phyloP scores from a whole-genome alignment of 1,284 basidiomycete genomes.

The Flammula alnicola region DNA sequence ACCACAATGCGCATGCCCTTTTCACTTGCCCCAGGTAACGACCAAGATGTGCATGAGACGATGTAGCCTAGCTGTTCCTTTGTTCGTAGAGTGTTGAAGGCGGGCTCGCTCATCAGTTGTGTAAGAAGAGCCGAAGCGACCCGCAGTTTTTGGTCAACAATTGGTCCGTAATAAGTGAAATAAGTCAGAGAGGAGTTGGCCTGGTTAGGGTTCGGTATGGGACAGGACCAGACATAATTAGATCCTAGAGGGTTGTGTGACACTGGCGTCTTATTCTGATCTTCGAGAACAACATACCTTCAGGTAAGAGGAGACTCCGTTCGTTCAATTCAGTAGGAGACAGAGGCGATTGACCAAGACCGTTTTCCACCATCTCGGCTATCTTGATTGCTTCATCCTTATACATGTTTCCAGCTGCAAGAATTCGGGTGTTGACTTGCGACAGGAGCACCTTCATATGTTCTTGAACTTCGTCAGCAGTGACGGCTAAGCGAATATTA shows the following conservation, averaged over 20 bases:
- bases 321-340: constrained; percentile 61
- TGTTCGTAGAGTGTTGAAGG: constrained; percentile 95
- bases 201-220: constrained; percentile 87
- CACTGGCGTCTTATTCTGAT: constrained; percentile 4
- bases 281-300: constrained; percentile 47
- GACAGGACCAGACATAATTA: constrained; percentile 72
- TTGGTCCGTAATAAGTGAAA: constrained; percentile 75
- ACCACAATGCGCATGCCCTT: constrained; percentile 88
- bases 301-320: constrained; percentile 70
- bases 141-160: constrained; percentile 58
- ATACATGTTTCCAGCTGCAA: constrained; percentile 87
- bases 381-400: constrained; percentile 82
- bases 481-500: constrained; percentile 55
- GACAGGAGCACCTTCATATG: constrained; percentile 72
- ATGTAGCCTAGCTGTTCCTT: constrained; percentile 97
- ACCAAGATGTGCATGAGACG: constrained; percentile 65
- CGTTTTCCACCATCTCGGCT: constrained; percentile 73
- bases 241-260: constrained; percentile 49
- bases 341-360: constrained; percentile 63
- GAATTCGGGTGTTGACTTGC: constrained; percentile 73
- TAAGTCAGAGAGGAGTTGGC: constrained; percentile 87
- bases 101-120: constrained; percentile 87
- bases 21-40: constrained; percentile 64
- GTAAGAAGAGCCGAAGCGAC: constrained; percentile 66
- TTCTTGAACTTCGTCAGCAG: constrained; percentile 71